A percentile compares a stretch with the other conserved stretches of the same genome.
These are phyloP conservation scores for Coelastrella sp. DNA, from an alignment of 139 green algal species.

Conservation along the genomic window DNA sequence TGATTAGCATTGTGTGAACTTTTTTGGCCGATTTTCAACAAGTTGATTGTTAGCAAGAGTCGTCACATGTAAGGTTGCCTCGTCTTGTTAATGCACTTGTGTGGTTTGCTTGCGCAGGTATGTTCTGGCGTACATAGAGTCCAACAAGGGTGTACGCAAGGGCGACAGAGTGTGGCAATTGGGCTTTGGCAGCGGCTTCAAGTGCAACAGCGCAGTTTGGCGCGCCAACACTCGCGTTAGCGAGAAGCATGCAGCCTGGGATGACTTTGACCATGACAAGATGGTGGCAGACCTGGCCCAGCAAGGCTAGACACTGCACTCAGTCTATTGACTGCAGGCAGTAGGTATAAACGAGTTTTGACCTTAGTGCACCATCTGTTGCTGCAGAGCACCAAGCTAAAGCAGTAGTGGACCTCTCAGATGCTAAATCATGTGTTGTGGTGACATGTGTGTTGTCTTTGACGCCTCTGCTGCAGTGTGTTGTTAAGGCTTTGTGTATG, in stretches of 20 bases:
- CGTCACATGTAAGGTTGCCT: no score
- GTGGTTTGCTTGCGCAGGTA: no score
- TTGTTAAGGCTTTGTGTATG: no score
- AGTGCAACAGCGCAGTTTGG: slow-evolving; percentile 97
- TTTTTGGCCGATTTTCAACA: no score
- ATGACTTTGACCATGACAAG: slow-evolving; percentile 63
- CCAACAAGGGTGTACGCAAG: slow-evolving; percentile 64
- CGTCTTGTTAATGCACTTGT: background rate
- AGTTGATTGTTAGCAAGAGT: no score
- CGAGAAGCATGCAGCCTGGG: slow-evolving; percentile 58
- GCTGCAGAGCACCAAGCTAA: no score
- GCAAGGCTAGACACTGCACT: background rate
- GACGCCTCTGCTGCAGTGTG: no score
- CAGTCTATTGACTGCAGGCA: background rate
- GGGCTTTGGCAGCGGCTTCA: slow-evolving; percentile 95
- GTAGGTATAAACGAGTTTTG: background rate
- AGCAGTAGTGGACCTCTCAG: no score
- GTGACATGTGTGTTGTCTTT: no score
- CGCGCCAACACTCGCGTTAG: slow-evolving; percentile 58
- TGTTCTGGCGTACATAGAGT: slow-evolving; percentile 84
- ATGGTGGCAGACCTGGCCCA: slow-evolving; percentile 63
- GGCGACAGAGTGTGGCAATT: slow-evolving; percentile 93
- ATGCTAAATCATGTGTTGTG: no score
- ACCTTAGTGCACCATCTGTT: no score
- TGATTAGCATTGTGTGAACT: background rate